phyloP scores from a whole-genome alignment of 495 filamentous ascomycete genomes.

The Penicillium diatomitis region DNA sequence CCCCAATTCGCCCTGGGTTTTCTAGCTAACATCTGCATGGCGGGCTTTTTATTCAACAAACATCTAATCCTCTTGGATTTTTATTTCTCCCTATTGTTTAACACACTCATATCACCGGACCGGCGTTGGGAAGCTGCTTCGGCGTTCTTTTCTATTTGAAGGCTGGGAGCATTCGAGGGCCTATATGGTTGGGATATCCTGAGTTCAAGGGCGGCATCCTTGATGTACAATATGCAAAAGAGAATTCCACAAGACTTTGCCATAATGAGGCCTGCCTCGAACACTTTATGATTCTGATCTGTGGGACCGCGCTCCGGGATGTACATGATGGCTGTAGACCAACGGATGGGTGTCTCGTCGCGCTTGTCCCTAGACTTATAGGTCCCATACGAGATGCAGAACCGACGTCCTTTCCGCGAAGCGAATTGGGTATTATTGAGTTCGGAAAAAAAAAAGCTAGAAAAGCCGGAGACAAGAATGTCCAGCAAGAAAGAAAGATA shows the following conservation, averaged over 20 bases:
- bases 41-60: not conserved
- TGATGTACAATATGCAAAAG: conserved; percentile 22
- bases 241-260: conserved; percentile 8
- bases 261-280: not conserved
- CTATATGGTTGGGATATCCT: conserved; percentile 12
- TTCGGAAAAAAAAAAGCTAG: no score
- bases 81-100: conserved; percentile 1
- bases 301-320: not conserved
- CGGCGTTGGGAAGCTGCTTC: conserved; percentile 12
- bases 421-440: no score
- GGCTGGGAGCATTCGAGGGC: conserved; percentile 6
- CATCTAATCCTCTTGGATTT: not conserved
- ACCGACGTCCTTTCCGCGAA: no score
- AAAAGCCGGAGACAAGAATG: no score
- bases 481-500: no score
- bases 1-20: not conserved
- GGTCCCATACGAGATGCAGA: no score
- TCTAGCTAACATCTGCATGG: no score
- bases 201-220: conserved; percentile 14
- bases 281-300: not conserved
- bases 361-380: not conserved
- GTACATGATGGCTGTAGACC: no score
- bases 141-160: conserved; percentile 6
- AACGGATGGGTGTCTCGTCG: not conserved
- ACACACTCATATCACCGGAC: not conserved